Evolutionary conservation across 768 basidiomycete genomes (phyloP), one percentile per base, ranked within the genome.

Genomic region (Stropharia rugosoannulata): DNA sequence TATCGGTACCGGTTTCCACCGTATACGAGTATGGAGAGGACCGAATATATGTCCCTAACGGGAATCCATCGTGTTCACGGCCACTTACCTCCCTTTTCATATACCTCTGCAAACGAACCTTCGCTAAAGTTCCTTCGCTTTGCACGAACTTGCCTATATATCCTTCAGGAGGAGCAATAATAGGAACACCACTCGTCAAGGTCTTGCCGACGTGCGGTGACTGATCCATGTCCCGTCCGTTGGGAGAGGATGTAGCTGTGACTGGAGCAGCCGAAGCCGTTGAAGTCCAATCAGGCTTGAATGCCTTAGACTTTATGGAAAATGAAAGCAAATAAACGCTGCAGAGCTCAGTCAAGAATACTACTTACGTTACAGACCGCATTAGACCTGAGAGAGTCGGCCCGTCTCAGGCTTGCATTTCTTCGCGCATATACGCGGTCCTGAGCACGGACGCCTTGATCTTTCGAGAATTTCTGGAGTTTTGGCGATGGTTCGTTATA

Each of bases 161-260:
- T 9, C 69, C 69, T 2, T 62, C 48, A 0, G 84, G 82, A 1
- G 84, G 84, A 4, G 82, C 82, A 12, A 86, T 80, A 51, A 84
- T 74, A 0, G 84, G 84, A 0, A 84, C 75, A 9, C 59, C 61
- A 43, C 18, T 18, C 6, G 13, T 15, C 15, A 50, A 38, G 27
- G 35, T 32, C 12, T 36, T 7, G 35, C 40, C 38, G 22, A 16
- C 16, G 27, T 7, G 6, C 6, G n/a, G 3, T 3, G 16, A 11
- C 7, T 40, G 39, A 4, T 3, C 9, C 7, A 4, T 15, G 32
- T 29, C 2, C 11, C 2, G 7, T n/a, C 39, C 39, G 9, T 41
- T 25, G 29, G 11, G 37, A 29, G 4, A 40, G 5, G 58, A 45
- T 5, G 41, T 45, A 1, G 38, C 18, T 13, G 51, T 37, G 12